Percentiles rank a stretch among this genome's conserved stretches.
phyloP scores from a whole-genome alignment of 306 rosid species.

The Rubus idaeus region DNA sequence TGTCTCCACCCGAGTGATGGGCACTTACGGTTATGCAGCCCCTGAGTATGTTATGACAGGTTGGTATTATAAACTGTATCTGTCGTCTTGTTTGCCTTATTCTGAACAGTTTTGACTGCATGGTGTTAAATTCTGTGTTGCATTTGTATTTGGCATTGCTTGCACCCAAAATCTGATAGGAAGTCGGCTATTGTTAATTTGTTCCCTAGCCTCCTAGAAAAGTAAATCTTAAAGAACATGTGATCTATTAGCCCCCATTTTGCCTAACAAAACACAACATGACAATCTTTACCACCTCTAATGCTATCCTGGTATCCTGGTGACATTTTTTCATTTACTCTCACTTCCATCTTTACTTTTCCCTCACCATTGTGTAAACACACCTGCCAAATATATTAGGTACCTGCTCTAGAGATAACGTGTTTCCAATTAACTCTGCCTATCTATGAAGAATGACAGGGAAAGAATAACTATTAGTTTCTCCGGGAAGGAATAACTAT shows the following conservation, averaged over 20 bases:
- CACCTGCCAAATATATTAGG: neutral
- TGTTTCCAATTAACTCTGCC: no score
- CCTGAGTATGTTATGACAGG: constrained; percentile 72
- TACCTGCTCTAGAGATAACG: no score
- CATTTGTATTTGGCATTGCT: constrained; percentile 1
- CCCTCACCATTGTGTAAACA: no score
- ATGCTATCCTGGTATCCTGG: no score
- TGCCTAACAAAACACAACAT: neutral
- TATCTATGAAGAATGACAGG: no score
- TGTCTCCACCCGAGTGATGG: constrained; percentile 59
- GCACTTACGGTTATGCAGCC: constrained; percentile 66
- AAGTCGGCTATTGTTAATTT: neutral
- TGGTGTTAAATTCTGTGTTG: neutral
- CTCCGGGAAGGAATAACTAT: neutral
- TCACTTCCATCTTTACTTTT: no score
- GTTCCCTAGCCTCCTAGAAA: neutral
- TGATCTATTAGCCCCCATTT: neutral
- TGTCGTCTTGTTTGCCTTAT: neutral
- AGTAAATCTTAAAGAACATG: neutral
- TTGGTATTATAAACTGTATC: constrained; percentile 27
- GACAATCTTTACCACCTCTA: no score
- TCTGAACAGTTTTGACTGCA: neutral
- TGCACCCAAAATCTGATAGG: neutral
- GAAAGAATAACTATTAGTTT: no score
- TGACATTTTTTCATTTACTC: no score